Evolutionary conservation across 345 rosid genomes (phyloP).

Genomic region (Salix purpurea): DNA sequence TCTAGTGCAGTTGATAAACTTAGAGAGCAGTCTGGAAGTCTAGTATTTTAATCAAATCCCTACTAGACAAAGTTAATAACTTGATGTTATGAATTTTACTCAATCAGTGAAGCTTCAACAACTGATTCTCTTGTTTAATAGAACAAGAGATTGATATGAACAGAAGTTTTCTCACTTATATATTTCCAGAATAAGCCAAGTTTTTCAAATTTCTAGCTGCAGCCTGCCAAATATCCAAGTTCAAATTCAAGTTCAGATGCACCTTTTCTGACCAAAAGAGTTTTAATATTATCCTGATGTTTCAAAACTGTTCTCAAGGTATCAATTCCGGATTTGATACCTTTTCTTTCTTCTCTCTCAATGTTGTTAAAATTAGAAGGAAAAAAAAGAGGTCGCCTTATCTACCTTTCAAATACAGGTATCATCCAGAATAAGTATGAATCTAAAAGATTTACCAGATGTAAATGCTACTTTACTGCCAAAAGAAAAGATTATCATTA

Average conservation of each 20-base stretch:
- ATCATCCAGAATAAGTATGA: not conserved
- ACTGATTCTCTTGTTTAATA: not conserved
- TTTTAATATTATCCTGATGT: not conserved
- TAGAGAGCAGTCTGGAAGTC: not conserved
- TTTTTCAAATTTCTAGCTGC: not conserved
- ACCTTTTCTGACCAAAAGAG: not conserved
- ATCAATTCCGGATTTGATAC: not conserved
- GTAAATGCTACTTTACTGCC: not conserved
- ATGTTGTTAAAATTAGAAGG: not conserved
- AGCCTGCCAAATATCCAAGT: not conserved
- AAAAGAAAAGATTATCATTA: not conserved
- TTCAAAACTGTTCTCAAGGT: not conserved
- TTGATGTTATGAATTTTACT: not conserved
- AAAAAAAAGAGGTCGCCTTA: not conserved
- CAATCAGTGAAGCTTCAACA: not conserved
- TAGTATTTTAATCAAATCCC: not conserved
- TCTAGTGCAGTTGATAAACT: not conserved
- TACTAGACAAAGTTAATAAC: not conserved
- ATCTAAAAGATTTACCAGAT: not conserved
- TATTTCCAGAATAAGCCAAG: not conserved
- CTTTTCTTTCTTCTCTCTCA: too few relatives aligned
- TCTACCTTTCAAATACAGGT: too few relatives aligned
- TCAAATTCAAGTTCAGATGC: not conserved
- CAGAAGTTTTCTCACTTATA: not conserved
- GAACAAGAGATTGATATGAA: not conserved